These are phyloP conservation scores for Fusarium nodosum DNA, from an alignment of 2,329 filamentous ascomycete species.

Conservation along the genomic window DNA sequence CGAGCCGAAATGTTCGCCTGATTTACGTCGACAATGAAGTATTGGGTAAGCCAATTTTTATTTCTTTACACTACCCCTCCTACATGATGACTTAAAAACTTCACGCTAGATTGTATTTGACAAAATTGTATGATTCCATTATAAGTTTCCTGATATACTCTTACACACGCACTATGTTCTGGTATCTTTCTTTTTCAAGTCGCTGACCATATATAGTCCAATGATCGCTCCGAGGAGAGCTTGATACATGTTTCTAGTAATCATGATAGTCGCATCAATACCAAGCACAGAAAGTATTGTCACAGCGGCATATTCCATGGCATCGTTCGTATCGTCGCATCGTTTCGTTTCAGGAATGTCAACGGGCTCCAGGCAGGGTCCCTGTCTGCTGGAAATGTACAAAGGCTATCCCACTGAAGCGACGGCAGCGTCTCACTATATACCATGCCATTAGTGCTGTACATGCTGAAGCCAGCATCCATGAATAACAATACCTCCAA, in stretches of 20 bases:
- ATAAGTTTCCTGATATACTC: conserved; percentile 52
- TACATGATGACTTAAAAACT: conserved; percentile 58
- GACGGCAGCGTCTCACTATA: rapidly evolving
- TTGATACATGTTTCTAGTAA: not conserved
- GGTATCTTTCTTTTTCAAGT: not conserved
- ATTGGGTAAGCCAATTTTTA: conserved; percentile 29
- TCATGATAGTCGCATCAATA: not conserved
- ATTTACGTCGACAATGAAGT: rapidly evolving
- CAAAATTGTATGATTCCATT: conserved; percentile 55
- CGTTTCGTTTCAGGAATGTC: not conserved
- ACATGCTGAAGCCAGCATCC: rapidly evolving
- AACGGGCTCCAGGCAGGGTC: too few species aligned
- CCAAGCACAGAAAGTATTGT: not conserved
- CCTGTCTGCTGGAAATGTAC: not conserved
- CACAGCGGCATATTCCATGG: too few species aligned
- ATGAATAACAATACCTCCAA: rapidly evolving
- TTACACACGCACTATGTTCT: not conserved
- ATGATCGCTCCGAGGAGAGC: not conserved
- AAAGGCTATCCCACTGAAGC: too few species aligned
- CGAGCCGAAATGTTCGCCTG: conserved; percentile 7
- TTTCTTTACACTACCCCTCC: not conserved
- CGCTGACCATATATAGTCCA: conserved; percentile 17
- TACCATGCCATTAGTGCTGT: not conserved
- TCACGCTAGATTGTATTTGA: conserved; percentile 66
- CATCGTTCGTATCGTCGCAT: not conserved